A percentile compares a stretch with the other conserved stretches of the same genome.
phyloP scores from a whole-genome alignment of 2,329 filamentous ascomycete species.

The Phaeosphaeria sp. region DNA sequence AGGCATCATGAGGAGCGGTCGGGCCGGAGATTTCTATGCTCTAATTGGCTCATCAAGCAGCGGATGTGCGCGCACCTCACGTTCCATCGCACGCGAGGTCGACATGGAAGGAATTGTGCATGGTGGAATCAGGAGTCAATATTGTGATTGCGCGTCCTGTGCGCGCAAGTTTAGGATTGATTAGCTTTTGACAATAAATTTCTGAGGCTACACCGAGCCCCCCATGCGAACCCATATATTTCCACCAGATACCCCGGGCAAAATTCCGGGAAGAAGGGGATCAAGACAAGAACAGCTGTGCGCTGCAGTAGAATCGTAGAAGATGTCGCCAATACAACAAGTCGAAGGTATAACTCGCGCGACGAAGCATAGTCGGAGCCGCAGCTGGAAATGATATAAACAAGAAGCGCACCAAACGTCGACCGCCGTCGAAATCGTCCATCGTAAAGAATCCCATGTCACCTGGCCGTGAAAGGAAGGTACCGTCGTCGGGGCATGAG shows the following conservation, averaged over 20 bases:
- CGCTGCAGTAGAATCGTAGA: background rate
- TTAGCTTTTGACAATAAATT: background rate
- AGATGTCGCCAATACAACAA: slow-evolving; percentile 1
- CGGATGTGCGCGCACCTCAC: background rate
- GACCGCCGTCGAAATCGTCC: slow-evolving; percentile 38
- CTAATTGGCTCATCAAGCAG: background rate
- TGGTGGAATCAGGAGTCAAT: background rate
- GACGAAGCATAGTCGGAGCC: background rate
- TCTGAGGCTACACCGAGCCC: background rate
- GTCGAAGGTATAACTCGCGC: background rate
- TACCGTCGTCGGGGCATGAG: slow-evolving; percentile 11
- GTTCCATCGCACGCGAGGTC: background rate
- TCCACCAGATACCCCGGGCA: background rate
- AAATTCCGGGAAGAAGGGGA: slow-evolving; percentile 1
- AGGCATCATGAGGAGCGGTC: background rate
- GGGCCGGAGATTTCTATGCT: background rate
- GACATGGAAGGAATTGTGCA: background rate
- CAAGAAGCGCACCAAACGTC: slow-evolving; percentile 26
- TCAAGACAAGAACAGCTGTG: slow-evolving; percentile 1
- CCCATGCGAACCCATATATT: background rate
- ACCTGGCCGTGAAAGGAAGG: slow-evolving; percentile 25
- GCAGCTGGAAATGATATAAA: slow-evolving; percentile 20
- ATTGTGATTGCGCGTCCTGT: background rate
- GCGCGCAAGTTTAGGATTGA: background rate
- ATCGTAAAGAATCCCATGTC: slow-evolving; percentile 27